Evolutionary conservation across 1,284 basidiomycete genomes (phyloP).

Genomic region (Puccinia novopanici): DNA sequence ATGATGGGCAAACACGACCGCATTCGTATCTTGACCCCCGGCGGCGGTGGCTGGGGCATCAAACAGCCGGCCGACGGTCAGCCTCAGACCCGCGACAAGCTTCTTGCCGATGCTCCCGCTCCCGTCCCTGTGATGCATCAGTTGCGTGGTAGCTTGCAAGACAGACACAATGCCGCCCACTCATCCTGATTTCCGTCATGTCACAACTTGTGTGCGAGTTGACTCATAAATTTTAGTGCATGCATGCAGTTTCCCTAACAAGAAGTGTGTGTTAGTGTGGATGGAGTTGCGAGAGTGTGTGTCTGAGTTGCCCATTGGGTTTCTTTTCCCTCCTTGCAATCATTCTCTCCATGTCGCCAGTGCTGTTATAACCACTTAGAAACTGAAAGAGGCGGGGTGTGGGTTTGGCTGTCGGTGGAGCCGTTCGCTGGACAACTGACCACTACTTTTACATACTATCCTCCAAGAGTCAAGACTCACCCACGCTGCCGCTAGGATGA

Average conservation of each 20-base stretch:
- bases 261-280: too few relatives aligned
- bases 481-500: background rate
- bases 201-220: background rate
- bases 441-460: too few relatives aligned
- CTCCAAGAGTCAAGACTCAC: background rate
- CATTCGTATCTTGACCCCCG: slow-evolving; percentile 82
- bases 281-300: too few relatives aligned
- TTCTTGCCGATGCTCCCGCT: background rate
- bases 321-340: too few relatives aligned
- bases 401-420: too few relatives aligned
- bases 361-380: too few relatives aligned
- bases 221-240: background rate
- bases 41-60: slow-evolving; percentile 85
- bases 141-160: slow-evolving; percentile 24
- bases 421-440: background rate
- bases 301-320: too few relatives aligned
- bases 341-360: too few relatives aligned
- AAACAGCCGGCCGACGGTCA: background rate
- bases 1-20: slow-evolving; percentile 81
- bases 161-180: slow-evolving; percentile 12
- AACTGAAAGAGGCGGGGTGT: too few relatives aligned
- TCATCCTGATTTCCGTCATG: background rate
- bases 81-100: background rate
- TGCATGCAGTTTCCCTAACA: background rate
- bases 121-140: background rate